Evolutionary conservation across 78 protist genomes (phyloP).

Genomic region (Dictyostelium capitatum): DNA sequence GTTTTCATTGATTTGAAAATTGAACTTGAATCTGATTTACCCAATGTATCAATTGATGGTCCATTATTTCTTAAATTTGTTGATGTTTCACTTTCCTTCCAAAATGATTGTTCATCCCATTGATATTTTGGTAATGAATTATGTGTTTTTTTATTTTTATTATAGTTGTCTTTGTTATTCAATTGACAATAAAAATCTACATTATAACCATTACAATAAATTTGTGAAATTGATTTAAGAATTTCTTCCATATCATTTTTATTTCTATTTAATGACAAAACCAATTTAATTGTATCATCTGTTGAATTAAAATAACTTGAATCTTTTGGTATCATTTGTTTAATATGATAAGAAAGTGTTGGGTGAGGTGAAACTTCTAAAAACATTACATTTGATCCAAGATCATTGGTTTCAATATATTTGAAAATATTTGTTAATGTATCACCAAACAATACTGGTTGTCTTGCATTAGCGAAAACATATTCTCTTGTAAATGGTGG

Average conservation of each 20-base stretch:
- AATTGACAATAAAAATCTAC: neutral
- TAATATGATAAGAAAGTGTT: constrained; percentile 29
- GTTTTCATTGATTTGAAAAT: too few species aligned
- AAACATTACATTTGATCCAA: neutral
- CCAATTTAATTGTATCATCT: neutral
- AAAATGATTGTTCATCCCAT: neutral
- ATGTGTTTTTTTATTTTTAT: neutral
- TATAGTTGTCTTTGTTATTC: neutral
- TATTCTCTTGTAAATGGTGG: too few species aligned
- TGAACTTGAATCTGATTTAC: neutral
- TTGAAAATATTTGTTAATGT: neutral
- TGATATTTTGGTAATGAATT: neutral
- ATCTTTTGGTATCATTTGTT: constrained; percentile 10
- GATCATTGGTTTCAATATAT: neutral
- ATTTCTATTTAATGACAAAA: neutral
- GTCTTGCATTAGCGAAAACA: too few species aligned
- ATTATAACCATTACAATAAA: neutral
- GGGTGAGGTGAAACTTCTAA: constrained; percentile 72
- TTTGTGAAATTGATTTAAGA: neutral
- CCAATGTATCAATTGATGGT: neutral
- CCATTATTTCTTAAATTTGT: too few species aligned
- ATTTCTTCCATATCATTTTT: neutral
- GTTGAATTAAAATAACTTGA: neutral
- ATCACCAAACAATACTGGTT: neutral
- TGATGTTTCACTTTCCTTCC: neutral